Evolutionary conservation across 345 rosid species (phyloP), one percentile per base, ranked within the genome.

Genomic region (Corchorus capsularis): DNA sequence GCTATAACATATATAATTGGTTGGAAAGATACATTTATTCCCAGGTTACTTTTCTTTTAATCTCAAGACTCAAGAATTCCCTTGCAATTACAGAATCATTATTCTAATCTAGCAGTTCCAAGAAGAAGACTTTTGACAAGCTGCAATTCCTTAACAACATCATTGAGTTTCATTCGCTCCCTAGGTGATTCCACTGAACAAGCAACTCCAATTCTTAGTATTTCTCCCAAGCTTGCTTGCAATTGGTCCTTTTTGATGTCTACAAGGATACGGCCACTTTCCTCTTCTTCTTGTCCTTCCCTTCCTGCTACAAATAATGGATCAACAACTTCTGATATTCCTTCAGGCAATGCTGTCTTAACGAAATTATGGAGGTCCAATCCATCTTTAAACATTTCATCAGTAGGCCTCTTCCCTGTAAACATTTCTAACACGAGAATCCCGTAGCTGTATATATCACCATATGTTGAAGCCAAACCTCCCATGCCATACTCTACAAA

Each of bases 401-500:
- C 77, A 0, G 79, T 84, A 13, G 82, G 82, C 9, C 69, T 69
- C 45, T 80, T 68, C 59, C 82, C 68, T 0, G 77, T 81, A 54
- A 84, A 69, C 79, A 78, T 57, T 75, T 84, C 81, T 3, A 81
- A 19, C 66, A 81, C 13, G 19, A 84, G 72, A 9, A 84, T 73
- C 10, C 84, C 84, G 12, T 39, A 84, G 41, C 83, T 78, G n/a
- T 80, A 78, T 45, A 75, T 52, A 68, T 83, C 80, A 0, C 86
- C 82, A 5, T 12, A n/a, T 1, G 57, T 71, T 27, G 84, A 71
- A 4, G 35, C 76, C 45, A 8, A 35, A 5, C 78, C 72, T 70
- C 86, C 84, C 77, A 73, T 54, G 37, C 72, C 84, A 68, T 84
- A 81, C 60, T 84, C 83, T 81, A 60, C 56, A 60, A 73, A 56